A percentile compares a stretch with the other conserved stretches of the same genome.
phyloP scores from a whole-genome alignment of 2,329 filamentous ascomycete genomes.

The Phyllosticta citrichinensis region DNA sequence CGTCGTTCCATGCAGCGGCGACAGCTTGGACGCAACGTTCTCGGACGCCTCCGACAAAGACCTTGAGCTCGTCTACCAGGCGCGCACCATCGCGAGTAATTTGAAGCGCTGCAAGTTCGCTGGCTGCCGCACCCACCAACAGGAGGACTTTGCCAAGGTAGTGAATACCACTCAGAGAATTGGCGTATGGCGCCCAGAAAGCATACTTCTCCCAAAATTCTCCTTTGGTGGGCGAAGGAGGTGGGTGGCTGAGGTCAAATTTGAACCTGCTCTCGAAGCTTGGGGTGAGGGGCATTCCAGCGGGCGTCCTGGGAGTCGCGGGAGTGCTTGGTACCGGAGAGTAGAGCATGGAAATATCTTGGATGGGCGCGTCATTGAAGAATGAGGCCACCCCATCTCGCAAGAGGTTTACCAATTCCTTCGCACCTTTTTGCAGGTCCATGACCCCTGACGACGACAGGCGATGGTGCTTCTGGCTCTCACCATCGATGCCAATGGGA shows the following conservation, averaged over 20 bases:
- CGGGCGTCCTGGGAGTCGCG: constrained; percentile 51
- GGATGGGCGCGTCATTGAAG: constrained; percentile 78
- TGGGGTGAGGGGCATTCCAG: constrained; percentile 45
- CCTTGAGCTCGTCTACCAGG: constrained; percentile 61
- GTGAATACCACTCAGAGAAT: constrained; percentile 83
- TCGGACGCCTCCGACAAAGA: constrained; percentile 65
- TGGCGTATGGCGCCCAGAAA: constrained; percentile 92
- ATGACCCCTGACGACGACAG: constrained; percentile 60
- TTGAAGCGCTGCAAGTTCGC: constrained; percentile 69
- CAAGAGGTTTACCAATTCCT: constrained; percentile 76
- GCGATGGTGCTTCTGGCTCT: constrained; percentile 71
- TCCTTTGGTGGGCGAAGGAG: constrained; percentile 61
- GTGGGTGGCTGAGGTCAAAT: constrained; percentile 69
- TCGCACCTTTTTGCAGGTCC: constrained; percentile 64
- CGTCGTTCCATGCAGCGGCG: constrained; percentile 84
- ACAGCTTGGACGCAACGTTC: constrained; percentile 80
- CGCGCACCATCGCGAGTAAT: constrained; percentile 49
- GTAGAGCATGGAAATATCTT: constrained; percentile 80
- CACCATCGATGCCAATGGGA: constrained; percentile 70
- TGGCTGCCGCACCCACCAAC: constrained; percentile 75
- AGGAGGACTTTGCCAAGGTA: constrained; percentile 76
- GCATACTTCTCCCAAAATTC: constrained; percentile 89
- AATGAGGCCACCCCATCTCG: constrained; percentile 71
- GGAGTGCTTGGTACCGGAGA: constrained; percentile 68
- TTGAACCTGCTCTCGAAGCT: constrained; percentile 65